A percentile compares a stretch with the other conserved stretches of the same genome.
These are phyloP conservation scores for Collybiopsis confluens DNA, from an alignment of 768 basidiomycete species.

Conservation along the genomic window DNA sequence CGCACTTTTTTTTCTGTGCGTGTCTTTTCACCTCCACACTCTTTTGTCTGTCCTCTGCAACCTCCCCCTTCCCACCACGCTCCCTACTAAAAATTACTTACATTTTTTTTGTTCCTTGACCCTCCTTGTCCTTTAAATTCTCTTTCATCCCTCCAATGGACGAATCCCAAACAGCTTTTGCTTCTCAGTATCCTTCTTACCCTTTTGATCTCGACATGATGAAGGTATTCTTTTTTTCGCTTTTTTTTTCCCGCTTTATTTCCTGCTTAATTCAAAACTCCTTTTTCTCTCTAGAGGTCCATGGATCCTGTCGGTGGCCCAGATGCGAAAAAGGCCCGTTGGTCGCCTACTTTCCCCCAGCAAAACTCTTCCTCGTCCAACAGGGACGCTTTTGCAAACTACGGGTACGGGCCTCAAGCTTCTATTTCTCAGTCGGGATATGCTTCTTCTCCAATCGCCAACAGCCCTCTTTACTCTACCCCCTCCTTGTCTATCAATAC, in stretches of 20 bases:
- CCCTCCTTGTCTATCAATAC: slow-evolving; percentile 70
- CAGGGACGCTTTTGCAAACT: slow-evolving; percentile 79
- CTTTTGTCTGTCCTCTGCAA: slow-evolving; percentile 4
- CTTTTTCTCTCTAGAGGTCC: slow-evolving; percentile 52
- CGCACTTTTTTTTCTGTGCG: slow-evolving; percentile 12
- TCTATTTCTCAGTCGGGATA: slow-evolving; percentile 55
- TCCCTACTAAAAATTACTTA: slow-evolving; percentile 10
- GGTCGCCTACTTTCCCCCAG: slow-evolving; percentile 64
- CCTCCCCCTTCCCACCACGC: slow-evolving; percentile 4
- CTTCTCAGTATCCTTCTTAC: slow-evolving; percentile 66
- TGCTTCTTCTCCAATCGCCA: slow-evolving; percentile 42
- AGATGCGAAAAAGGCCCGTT: slow-evolving; percentile 86
- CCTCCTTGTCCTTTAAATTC: slow-evolving; percentile 14
- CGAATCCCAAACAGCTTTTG: slow-evolving; percentile 69
- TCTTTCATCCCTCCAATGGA: slow-evolving; percentile 48
- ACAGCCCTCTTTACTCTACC: slow-evolving; percentile 68
- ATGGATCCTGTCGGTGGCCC: slow-evolving; percentile 82
- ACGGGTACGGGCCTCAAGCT: slow-evolving; percentile 79
- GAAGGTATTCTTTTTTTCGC: slow-evolving; percentile 50
- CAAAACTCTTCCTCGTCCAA: slow-evolving; percentile 33
- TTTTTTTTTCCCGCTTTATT: background rate
- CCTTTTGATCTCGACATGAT: slow-evolving; percentile 87
- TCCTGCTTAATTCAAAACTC: slow-evolving; percentile 6
- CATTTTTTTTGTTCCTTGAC: slow-evolving; percentile 20
- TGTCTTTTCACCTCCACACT: slow-evolving; percentile 14